Conservation (phyloP, 768 basidiomycete genomes). For the Steccherinum ochraceum region DNA sequence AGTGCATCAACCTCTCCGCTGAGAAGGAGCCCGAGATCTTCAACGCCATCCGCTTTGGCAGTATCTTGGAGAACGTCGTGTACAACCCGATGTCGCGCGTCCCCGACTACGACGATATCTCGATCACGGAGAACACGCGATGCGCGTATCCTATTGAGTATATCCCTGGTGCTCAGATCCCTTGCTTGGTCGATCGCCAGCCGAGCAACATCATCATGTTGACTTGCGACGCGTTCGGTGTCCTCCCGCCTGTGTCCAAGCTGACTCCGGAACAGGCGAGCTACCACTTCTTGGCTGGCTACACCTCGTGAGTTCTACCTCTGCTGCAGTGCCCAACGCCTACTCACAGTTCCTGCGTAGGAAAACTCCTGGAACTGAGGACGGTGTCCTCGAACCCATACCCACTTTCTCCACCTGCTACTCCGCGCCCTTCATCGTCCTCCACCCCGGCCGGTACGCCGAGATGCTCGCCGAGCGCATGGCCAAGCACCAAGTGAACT, state of each 20-base stretch:
- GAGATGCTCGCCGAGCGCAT: slow-evolving; percentile 96
- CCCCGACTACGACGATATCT: slow-evolving; percentile 93
- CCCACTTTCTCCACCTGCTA: slow-evolving; percentile 99
- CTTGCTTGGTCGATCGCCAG: slow-evolving; percentile 80
- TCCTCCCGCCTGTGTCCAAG: slow-evolving; percentile 91
- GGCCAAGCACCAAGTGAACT: slow-evolving; percentile 81
- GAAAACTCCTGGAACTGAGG: slow-evolving; percentile 99
- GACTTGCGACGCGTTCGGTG: slow-evolving; percentile 97
- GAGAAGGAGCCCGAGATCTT: slow-evolving; percentile 99
- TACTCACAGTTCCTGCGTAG: slow-evolving; percentile 26
- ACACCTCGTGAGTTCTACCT: slow-evolving; percentile 65
- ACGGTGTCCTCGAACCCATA: slow-evolving; percentile 95
- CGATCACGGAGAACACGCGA: slow-evolving; percentile 98
- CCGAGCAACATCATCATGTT: slow-evolving; percentile 96
- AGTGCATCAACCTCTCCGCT: slow-evolving; percentile 91
- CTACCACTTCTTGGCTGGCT: slow-evolving; percentile 97
- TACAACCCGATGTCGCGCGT: slow-evolving; percentile 78
- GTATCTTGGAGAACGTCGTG: slow-evolving; percentile 98
- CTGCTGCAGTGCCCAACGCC: background rate
- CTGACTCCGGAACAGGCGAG: slow-evolving; percentile 92
- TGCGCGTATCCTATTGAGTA: slow-evolving; percentile 99
- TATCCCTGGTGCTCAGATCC: slow-evolving; percentile 93
- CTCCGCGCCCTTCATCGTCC: slow-evolving; percentile 98
- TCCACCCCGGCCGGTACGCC: slow-evolving; percentile 94
- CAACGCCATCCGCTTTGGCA: slow-evolving; percentile 91